phyloP scores from a whole-genome alignment of 768 basidiomycete genomes.

The Psilocybe azurescens region DNA sequence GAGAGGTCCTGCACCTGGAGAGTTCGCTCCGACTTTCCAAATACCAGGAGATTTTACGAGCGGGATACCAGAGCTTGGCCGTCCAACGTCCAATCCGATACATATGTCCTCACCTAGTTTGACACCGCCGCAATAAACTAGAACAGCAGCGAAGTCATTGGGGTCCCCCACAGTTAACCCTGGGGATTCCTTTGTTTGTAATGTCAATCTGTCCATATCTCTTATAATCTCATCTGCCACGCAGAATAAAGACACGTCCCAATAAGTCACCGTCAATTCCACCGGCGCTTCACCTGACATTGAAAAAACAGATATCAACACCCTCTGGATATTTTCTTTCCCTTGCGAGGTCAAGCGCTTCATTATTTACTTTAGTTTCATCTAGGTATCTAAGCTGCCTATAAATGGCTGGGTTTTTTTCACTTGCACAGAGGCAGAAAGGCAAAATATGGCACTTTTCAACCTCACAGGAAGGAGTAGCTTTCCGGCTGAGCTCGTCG shows the following conservation, averaged over 20 bases:
- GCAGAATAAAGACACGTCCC: slow-evolving; percentile 20
- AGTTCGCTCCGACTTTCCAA: slow-evolving; percentile 11
- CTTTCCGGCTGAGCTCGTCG: slow-evolving; percentile 34
- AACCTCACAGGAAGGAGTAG: background rate
- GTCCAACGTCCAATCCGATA: slow-evolving; percentile 4
- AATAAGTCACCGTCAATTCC: slow-evolving; percentile 9
- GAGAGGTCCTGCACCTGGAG: slow-evolving; percentile 7
- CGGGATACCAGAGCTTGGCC: slow-evolving; percentile 12
- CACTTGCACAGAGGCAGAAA: background rate
- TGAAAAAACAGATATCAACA: slow-evolving; percentile 24
- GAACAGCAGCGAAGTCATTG: slow-evolving; percentile 11
- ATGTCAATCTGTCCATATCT: slow-evolving; percentile 21
- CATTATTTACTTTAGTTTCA: background rate
- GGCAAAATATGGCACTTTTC: slow-evolving; percentile 12
- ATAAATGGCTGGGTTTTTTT: slow-evolving; percentile 5
- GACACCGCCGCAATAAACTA: slow-evolving; percentile 7
- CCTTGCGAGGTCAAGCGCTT: slow-evolving; percentile 10
- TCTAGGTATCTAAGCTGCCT: background rate
- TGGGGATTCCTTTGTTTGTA: slow-evolving; percentile 20
- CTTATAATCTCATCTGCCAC: slow-evolving; percentile 24
- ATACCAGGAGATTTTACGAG: slow-evolving; percentile 20
- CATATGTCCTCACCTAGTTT: slow-evolving; percentile 9
- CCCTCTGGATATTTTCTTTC: background rate
- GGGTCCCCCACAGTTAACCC: slow-evolving; percentile 14
- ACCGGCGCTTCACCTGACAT: slow-evolving; percentile 21